phyloP scores from a whole-genome alignment of 257 asterid species.

The Dorcoceras hygrometricum region DNA sequence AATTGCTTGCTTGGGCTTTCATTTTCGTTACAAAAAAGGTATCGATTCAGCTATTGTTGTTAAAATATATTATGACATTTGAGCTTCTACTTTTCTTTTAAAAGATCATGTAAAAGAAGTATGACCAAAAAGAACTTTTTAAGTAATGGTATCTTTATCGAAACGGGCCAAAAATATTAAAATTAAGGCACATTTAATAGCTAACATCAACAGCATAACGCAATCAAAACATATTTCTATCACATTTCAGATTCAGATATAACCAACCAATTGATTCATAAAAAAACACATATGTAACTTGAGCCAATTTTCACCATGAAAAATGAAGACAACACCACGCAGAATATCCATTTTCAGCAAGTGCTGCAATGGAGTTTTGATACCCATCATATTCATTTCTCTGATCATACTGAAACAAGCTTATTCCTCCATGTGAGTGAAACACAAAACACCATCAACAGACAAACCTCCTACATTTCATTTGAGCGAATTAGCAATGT shows the following conservation, averaged over 20 bases:
- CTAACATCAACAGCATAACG: not conserved
- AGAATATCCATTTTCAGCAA: not conserved
- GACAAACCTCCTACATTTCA: conserved; percentile 20
- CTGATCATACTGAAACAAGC: not conserved
- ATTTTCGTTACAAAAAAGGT: too few species aligned
- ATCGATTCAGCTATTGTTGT: too few species aligned
- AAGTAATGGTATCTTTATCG: too few species aligned
- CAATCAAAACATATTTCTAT: not conserved
- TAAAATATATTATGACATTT: too few species aligned
- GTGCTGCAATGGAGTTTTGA: not conserved
- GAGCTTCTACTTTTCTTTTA: too few species aligned
- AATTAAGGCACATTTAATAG: not conserved
- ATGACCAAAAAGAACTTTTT: too few species aligned
- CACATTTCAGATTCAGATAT: not conserved
- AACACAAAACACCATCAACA: not conserved
- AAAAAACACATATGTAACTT: not conserved
- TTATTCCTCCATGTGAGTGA: not conserved
- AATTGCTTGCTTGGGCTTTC: too few species aligned
- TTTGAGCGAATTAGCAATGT: conserved; percentile 68
- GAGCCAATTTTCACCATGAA: not conserved
- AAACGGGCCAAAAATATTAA: too few species aligned
- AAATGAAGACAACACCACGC: not conserved
- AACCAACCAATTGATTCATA: not conserved
- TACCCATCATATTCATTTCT: not conserved
- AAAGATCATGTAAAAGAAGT: too few species aligned